Evolutionary conservation across 371 early-diverging fungal species (phyloP).

Genomic region (Mortierella polycephala): DNA sequence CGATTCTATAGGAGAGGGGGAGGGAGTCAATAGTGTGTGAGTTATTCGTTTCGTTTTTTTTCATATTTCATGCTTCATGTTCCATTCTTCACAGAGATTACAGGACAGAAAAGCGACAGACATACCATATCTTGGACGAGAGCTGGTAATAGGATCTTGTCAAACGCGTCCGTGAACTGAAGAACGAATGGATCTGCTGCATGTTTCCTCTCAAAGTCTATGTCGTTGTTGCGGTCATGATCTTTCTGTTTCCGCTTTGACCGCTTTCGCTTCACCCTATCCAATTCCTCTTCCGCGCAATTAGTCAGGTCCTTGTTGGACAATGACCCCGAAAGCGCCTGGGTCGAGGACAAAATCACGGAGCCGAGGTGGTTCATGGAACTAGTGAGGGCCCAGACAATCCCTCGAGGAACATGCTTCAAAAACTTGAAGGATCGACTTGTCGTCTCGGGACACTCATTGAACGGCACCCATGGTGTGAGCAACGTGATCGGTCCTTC

Average conservation of each 20-base stretch:
- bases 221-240: not conserved
- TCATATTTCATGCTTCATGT: not conserved
- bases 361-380: slow-evolving; percentile 53
- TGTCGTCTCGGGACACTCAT: slow-evolving; percentile 48
- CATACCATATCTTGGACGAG: slow-evolving; percentile 51
- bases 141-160: slow-evolving; percentile 43
- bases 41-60: no score
- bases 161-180: slow-evolving; percentile 44
- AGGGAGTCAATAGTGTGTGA: not conserved
- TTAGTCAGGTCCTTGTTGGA: slow-evolving; percentile 16
- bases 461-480: slow-evolving; percentile 53
- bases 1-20: slow-evolving; percentile 39
- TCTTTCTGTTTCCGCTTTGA: not conserved
- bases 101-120: slow-evolving; percentile 2
- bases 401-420: slow-evolving; percentile 40
- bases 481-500: slow-evolving; percentile 35
- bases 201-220: slow-evolving; percentile 8
- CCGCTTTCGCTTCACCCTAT: not conserved
- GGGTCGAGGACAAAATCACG: slow-evolving; percentile 35
- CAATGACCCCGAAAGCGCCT: slow-evolving; percentile 37
- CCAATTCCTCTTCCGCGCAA: not conserved
- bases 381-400: slow-evolving; percentile 51
- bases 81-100: not conserved
- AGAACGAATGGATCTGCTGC: slow-evolving; percentile 37
- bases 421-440: slow-evolving; percentile 48